These are phyloP conservation scores for Ustanciosporium gigantosporum DNA, from an alignment of 1,284 basidiomycete genomes.

Conservation along the genomic window DNA sequence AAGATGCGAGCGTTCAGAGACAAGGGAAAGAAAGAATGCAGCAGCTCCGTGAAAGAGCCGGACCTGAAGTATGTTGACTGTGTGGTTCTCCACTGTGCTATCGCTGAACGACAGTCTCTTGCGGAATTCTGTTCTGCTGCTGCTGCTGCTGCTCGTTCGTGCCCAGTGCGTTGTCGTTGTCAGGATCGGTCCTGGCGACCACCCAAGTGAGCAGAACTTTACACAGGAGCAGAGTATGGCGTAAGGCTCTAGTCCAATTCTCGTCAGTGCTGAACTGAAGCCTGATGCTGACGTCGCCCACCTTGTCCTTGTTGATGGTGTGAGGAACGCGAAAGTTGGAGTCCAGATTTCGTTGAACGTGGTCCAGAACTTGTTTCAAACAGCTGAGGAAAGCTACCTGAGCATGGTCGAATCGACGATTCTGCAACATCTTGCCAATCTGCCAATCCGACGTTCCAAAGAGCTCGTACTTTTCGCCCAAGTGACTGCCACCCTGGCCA, in stretches of 20 bases:
- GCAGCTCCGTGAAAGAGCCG: too few species aligned
- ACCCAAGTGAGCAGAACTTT: constrained; percentile 37
- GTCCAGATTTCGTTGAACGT: constrained; percentile 73
- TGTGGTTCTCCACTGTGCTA: too few species aligned
- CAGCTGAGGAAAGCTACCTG: constrained; percentile 96
- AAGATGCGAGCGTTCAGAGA: too few species aligned
- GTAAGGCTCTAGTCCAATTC: constrained; percentile 88
- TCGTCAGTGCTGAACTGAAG: constrained; percentile 88
- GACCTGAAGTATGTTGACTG: too few species aligned
- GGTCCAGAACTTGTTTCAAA: constrained; percentile 84
- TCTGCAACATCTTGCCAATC: constrained; percentile 82
- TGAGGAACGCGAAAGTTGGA: constrained; percentile 78
- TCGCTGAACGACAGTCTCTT: too few species aligned
- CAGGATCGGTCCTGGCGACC: not conserved
- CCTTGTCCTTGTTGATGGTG: constrained; percentile 89
- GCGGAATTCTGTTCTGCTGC: too few species aligned
- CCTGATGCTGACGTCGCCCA: constrained; percentile 91
- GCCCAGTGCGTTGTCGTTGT: too few species aligned
- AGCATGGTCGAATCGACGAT: constrained; percentile 90
- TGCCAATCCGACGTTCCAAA: constrained; percentile 68
- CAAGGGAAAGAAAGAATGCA: too few species aligned
- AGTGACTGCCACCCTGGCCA: constrained; percentile 10
- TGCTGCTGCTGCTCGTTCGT: too few species aligned
- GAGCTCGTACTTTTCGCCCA: constrained; percentile 46
- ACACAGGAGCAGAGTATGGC: constrained; percentile 80